Base-by-base conservation (phyloP, 768 basidiomycete genomes). In the Scleroderma citrinum region DNA sequence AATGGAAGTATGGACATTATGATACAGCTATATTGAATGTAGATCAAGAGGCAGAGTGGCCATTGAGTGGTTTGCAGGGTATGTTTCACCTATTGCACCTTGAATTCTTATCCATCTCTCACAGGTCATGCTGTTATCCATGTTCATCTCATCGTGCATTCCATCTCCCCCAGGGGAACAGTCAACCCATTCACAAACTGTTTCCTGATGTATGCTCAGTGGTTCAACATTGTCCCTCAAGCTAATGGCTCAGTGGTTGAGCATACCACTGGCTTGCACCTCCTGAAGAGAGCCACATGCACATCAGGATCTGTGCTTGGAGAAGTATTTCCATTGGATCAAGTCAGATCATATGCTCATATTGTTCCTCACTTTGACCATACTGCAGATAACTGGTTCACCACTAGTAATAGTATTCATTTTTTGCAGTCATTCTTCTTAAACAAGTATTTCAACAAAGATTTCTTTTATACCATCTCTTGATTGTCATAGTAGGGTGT, bases 161-260 rank as follows among this genome's bases (percentile, higher is more conserved):
- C 41, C 0, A 20, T 47, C 14, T 31, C 11, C 31, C 43, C 40
- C 39, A 32, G 16, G 24, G 32, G 21, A 34, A 24, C 23, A 29
- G 6, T 12, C n/a, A 3, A 8, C 24, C 17, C 30, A 11, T 41
- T 51, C 45, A 36, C 24, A 23, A 7, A 55, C 17, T 21, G 17
- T 6, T 61, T 58, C 36, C 51, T 67, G 7, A 52, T 59, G 5
- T 68, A 69, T 46, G 53, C 56, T 7, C 53, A 60, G 31, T 47
- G 59, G 3, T 64, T 60, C 31, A 60, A 65, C 48, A 42, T 64
- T 11, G 44, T 62, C n/a, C 57, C 60, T 26, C 63, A 65, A 24
- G 20, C 45, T 7, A 16, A 24, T 46, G 32, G 34, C 26, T 16
- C n/a, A 29, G 26, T 8, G 20, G 21, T 46, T 21, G 45, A 46